Conservation (phyloP, 2,329 filamentous ascomycete species). For the Leptographium radiaticola region DNA sequence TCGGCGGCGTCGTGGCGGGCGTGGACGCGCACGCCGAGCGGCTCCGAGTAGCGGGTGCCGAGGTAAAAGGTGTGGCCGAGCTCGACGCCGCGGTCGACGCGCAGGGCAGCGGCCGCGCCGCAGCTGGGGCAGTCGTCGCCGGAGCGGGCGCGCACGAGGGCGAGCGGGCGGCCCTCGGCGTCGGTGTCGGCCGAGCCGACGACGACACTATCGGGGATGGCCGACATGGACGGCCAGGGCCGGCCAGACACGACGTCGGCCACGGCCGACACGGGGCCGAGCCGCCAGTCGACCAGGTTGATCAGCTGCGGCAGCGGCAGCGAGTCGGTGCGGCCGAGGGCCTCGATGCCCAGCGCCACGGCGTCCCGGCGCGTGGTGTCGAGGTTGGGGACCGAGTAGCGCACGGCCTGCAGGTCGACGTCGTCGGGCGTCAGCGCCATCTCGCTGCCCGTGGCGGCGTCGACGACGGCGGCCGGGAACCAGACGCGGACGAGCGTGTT, state of each 20-base stretch:
- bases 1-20: conserved; percentile 19
- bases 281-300: conserved; percentile 24
- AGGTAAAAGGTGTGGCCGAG: conserved; percentile 92
- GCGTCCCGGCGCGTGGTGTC: conserved; percentile 56
- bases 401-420: conserved; percentile 47
- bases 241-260: neutral
- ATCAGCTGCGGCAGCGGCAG: conserved; percentile 12
- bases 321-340: conserved; percentile 29
- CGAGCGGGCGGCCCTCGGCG: conserved; percentile 28
- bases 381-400: conserved; percentile 50
- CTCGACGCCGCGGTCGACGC: conserved; percentile 65
- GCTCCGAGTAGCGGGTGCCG: conserved; percentile 66
- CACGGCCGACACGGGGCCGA: conserved; percentile 8
- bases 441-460: conserved; percentile 6
- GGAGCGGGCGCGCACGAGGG: conserved; percentile 50
- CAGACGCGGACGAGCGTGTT: conserved; percentile 57
- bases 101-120: conserved; percentile 39
- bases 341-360: conserved; percentile 24
- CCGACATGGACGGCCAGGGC: neutral
- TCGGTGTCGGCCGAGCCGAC: neutral
- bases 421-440: conserved; percentile 17
- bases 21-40: conserved; percentile 43
- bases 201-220: neutral
- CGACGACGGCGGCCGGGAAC: conserved; percentile 32
- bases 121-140: conserved; percentile 69